A percentile compares a stretch with the other conserved stretches of the same genome.
Conservation (phyloP, 2,329 filamentous ascomycete species). For the Curvularia sp. region DNA sequence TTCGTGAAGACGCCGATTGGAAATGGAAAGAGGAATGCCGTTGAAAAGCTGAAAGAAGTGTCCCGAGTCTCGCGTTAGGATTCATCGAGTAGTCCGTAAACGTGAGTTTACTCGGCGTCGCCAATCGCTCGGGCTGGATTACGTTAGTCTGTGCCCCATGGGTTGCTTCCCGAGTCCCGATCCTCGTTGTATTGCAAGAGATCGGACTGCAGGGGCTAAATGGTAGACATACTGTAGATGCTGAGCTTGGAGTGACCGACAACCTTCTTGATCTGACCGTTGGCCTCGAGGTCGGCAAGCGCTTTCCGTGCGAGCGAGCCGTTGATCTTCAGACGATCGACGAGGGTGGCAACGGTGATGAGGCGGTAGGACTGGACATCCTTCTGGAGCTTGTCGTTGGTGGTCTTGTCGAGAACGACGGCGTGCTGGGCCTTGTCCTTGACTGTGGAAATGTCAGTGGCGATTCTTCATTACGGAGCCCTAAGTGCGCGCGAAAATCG, state of each 20-base stretch:
- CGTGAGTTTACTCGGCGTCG: constrained; percentile 46
- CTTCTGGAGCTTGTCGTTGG: constrained; percentile 98
- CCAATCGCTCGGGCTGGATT: constrained; percentile 48
- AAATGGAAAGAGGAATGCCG: constrained; percentile 47
- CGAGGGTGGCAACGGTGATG: constrained; percentile 96
- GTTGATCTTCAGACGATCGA: constrained; percentile 99
- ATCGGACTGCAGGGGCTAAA: not conserved
- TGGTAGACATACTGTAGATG: constrained; percentile 83
- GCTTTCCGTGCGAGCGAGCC: constrained; percentile 92
- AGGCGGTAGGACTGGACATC: constrained; percentile 99
- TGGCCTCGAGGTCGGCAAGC: constrained; percentile 93
- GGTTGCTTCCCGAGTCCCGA: not conserved
- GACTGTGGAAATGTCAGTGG: constrained; percentile 66
- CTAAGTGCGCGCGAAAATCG: constrained; percentile 13
- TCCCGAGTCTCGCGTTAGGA: constrained; percentile 37
- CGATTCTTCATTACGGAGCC: constrained; percentile 19
- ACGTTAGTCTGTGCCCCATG: constrained; percentile 25
- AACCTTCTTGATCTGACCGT: constrained; percentile 97
- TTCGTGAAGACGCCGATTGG: constrained; percentile 47
- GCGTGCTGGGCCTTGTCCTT: constrained; percentile 99
- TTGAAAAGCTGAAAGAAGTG: constrained; percentile 43
- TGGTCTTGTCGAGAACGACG: constrained; percentile 98
- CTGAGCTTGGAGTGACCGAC: constrained; percentile 96
- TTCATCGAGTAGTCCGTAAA: constrained; percentile 29
- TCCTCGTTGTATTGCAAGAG: not conserved